Evolutionary conservation across 345 rosid genomes (phyloP), one percentile per base, ranked within the genome.

Genomic region (Rubroshorea leprosula): DNA sequence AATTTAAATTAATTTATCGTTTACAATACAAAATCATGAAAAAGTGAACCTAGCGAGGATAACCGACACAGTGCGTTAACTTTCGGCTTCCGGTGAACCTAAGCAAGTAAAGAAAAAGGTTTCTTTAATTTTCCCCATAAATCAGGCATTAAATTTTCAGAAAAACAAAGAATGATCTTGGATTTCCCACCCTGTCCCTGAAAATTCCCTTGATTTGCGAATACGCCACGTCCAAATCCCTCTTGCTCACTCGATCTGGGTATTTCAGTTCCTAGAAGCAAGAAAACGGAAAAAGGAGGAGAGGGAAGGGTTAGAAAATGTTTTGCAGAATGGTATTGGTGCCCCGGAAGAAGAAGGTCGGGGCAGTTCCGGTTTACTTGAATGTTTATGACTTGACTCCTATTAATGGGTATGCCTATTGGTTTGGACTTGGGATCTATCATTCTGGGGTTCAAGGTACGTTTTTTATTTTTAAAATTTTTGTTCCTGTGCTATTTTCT

Each of bases 371-470:
- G 65, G 98, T 92, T 73, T 89, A 86, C 68, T 68, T 92, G 75
- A 92, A 92, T 74, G 98, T 89, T 15, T 92, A 92, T 70, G 98
- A 92, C 72, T 72, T 92, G 69, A 89, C 98, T 31, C 84, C 98
- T 38, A 81, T 89, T 55, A 92, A 92, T 71, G 97, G 84, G 39
- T 92, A 92, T 58, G 97, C 97, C 52, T 92, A 92, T 55, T 92
- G 98, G 98, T 54, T 92, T 19, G 96, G 98, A 19, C 97, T 92
- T 47, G 95, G 98, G 54, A 76, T 92, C 59, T 92, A 89, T 72
- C 98, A 92, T 74, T 92, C 97, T 39, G 97, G 98, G 43, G 97
- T 92, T n/a, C 93, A 89, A 78, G 89, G 97, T 92, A 13, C 43
- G 53, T 12, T 13, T 27, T 48, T 2, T 15, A 26, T 31, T 0